phyloP scores from a whole-genome alignment of 169 alveolate genomes.

The Cytauxzoon felis region DNA sequence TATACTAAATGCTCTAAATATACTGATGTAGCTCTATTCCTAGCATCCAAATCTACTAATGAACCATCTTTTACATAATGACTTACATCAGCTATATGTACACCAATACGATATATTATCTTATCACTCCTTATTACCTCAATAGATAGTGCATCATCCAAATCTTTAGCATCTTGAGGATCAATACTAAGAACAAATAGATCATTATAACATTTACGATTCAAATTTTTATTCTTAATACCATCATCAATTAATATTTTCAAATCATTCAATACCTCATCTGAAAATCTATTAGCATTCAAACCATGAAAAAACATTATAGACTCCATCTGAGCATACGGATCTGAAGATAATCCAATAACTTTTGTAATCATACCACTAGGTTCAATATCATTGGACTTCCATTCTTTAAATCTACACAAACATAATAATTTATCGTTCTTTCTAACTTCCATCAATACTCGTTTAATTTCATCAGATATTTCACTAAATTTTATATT shows the following conservation, averaged over 20 bases:
- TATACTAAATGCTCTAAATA: conserved; percentile 80
- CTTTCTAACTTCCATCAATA: neutral
- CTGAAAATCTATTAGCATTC: conserved; percentile 42
- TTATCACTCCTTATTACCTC: conserved; percentile 65
- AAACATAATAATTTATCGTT: conserved; percentile 21
- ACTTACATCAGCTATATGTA: conserved; percentile 97
- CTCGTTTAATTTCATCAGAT: neutral
- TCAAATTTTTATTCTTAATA: conserved; percentile 2
- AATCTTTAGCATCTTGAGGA: conserved; percentile 96
- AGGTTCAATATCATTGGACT: conserved; percentile 42
- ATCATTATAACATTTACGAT: conserved; percentile 39
- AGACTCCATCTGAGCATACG: conserved; percentile 44
- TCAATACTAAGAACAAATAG: conserved; percentile 83
- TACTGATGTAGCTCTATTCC: conserved; percentile 86
- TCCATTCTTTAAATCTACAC: conserved; percentile 30
- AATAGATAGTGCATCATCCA: conserved; percentile 96
- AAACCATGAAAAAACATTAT: conserved; percentile 51
- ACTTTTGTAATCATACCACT: conserved; percentile 29
- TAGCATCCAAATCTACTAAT: conserved; percentile 91
- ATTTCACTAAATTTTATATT: conserved; percentile 13
- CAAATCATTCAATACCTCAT: conserved; percentile 17
- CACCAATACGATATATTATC: conserved; percentile 85
- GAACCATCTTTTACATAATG: conserved; percentile 90
- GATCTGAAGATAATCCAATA: conserved; percentile 22
- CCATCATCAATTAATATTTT: conserved; percentile 18